Base-by-base conservation (phyloP, 2,329 filamentous ascomycete species). In the Tolypocladium sp. region DNA sequence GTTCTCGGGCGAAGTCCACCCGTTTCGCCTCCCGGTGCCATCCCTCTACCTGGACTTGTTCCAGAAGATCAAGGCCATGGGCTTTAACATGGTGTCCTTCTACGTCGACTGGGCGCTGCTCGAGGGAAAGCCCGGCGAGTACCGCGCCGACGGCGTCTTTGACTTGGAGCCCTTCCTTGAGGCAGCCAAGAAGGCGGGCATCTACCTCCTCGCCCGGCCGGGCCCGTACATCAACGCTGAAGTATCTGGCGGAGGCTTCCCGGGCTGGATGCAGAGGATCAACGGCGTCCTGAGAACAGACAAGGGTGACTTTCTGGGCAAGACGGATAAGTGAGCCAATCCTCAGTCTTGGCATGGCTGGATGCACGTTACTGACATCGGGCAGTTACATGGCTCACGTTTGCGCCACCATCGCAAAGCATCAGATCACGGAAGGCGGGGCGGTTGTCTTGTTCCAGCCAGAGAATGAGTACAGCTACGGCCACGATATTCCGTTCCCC, bases 201-300 rank as follows among this genome's bases (percentile, higher is more conserved):
- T 95, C 53, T 95, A 91, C 66, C 78, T 95, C 1, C 79, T 94
- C 59, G 89, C 89, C 4, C 76, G 83, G 1, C 86, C 87, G 0
- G 86, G 88, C 0, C 87, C 87, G 0, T 91, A 91, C 56, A 91
- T 92, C 74, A 91, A 93, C 67, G 90, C 89, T 1, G 90, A 94
- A 70, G 83, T 79, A 0, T 85, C 83, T 7, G 90, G 89, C 0
- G 91, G 91, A 58, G 90, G 90, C 0, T 92, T 90, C 61, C 90
- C 91, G 0, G 90, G 90, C 1, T 94, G 90, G 90, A 70, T 92
- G 17, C 85, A 89, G 68, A 79, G 88, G 15, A 74, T 87, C n/a
- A 81, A 82, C 55, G 89, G 82, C 0, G 79, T 77, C 0, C 72
- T 91, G 57, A 79, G 90, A 60, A 90, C 88, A 0, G 76, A 77